Conservation (phyloP, 2,329 filamentous ascomycete species). For the Fusarium dimerum region DNA sequence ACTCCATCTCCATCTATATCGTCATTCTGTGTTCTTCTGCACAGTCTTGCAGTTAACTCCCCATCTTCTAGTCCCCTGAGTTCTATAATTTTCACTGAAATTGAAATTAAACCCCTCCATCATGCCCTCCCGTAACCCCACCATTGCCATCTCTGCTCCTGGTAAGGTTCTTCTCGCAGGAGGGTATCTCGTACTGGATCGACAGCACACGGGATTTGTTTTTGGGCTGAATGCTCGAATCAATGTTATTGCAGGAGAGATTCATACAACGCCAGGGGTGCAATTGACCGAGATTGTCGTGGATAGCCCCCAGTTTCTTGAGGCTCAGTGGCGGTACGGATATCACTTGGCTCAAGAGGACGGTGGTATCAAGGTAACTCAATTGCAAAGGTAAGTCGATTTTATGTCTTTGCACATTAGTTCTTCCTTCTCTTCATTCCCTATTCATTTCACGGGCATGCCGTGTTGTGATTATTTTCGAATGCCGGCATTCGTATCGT, state of each 20-base stretch:
- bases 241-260: slow-evolving; percentile 61
- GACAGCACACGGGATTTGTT: slow-evolving; percentile 76
- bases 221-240: slow-evolving; percentile 69
- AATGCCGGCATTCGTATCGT: too few species aligned
- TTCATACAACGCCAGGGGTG: slow-evolving; percentile 62
- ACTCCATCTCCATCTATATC: neutral
- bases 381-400: slow-evolving; percentile 72
- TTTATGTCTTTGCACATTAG: neutral
- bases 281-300: slow-evolving; percentile 76
- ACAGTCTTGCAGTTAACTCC: neutral
- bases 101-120: neutral
- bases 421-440: neutral
- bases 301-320: slow-evolving; percentile 85
- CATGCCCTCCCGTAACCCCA: slow-evolving; percentile 34
- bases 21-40: neutral
- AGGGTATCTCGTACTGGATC: slow-evolving; percentile 92
- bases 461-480: neutral
- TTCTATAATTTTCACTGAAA: neutral
- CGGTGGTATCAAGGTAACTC: slow-evolving; percentile 80
- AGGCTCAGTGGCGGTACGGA: slow-evolving; percentile 86
- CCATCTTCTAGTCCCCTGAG: neutral
- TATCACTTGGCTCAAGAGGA: slow-evolving; percentile 69
- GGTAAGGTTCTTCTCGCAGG: slow-evolving; percentile 95
- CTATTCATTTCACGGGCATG: neutral
- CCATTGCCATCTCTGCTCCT: slow-evolving; percentile 77